Percentiles rank a stretch among this genome's conserved stretches.
Evolutionary conservation across 1,284 basidiomycete genomes (phyloP).

Genomic region (Ceratobasidium sp.): DNA sequence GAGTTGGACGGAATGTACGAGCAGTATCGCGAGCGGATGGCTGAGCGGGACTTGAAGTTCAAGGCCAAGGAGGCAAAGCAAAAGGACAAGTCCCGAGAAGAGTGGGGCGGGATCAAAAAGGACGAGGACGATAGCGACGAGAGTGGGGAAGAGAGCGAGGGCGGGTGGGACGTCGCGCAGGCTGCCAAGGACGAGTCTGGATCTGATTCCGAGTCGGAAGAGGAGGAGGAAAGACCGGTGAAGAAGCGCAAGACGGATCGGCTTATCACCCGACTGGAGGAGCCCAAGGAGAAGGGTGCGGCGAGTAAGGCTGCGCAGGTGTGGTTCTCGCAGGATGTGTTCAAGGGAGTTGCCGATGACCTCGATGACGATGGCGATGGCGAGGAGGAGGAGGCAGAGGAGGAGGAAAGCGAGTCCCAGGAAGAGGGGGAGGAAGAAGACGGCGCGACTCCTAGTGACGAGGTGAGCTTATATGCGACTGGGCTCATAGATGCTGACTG

Average conservation of each 20-base stretch:
- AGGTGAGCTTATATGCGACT: constrained; percentile 41
- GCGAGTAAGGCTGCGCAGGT: constrained; percentile 63
- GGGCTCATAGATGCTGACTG: background rate
- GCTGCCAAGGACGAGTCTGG: constrained; percentile 57
- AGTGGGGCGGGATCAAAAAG: constrained; percentile 75
- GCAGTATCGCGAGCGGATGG: constrained; percentile 80
- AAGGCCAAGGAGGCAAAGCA: constrained; percentile 83
- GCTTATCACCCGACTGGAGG: constrained; percentile 55
- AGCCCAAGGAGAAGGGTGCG: constrained; percentile 48
- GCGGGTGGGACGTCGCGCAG: constrained; percentile 55
- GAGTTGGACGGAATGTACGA: constrained; percentile 91
- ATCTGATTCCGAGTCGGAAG: constrained; percentile 47
- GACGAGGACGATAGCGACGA: constrained; percentile 55
- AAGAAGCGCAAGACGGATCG: constrained; percentile 45
- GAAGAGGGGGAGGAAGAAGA: constrained; percentile 48
- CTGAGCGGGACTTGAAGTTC: constrained; percentile 89
- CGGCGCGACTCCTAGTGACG: constrained; percentile 48
- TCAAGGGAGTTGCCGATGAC: constrained; percentile 72
- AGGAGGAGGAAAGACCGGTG: constrained; percentile 48
- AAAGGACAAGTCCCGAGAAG: constrained; percentile 71
- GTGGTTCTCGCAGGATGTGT: constrained; percentile 97
- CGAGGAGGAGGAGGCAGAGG: constrained; percentile 54
- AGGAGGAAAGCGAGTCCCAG: constrained; percentile 51
- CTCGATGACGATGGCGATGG: constrained; percentile 57
- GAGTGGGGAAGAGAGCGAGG: constrained; percentile 55